Conservation (phyloP, 306 rosid genomes). For the Cucurbita maxima region DNA sequence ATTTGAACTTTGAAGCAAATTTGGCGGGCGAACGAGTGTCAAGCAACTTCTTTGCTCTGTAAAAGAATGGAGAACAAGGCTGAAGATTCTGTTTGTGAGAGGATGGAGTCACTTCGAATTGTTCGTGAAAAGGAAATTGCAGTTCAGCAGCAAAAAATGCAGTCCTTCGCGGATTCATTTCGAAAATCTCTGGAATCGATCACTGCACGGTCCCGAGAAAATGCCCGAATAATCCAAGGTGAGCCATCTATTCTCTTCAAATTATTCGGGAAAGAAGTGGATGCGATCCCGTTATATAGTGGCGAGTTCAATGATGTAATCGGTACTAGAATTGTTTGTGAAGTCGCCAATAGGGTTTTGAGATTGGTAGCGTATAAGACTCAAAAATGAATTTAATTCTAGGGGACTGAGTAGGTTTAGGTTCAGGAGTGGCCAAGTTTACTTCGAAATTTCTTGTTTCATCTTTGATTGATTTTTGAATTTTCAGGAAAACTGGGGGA, state of each 20-base stretch:
- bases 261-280: not conserved
- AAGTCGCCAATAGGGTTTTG: slow-evolving; percentile 26
- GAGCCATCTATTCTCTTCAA: not conserved
- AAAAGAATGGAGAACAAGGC: slow-evolving; percentile 15
- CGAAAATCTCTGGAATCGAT: slow-evolving; percentile 28
- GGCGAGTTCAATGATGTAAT: not conserved
- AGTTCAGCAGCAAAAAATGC: slow-evolving; percentile 22
- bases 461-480: not conserved
- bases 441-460: not conserved
- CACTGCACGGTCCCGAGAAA: slow-evolving; percentile 20
- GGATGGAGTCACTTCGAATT: slow-evolving; percentile 32
- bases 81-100: slow-evolving; percentile 14
- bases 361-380: not conserved
- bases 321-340: not conserved
- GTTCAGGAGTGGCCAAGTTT: not conserved
- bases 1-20: not conserved
- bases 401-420: not conserved
- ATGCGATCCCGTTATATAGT: not conserved
- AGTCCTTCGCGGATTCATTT: slow-evolving; percentile 18
- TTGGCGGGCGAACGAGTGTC: slow-evolving; percentile 7
- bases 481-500: slow-evolving; percentile 34
- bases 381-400: not conserved
- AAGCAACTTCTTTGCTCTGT: not conserved
- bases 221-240: slow-evolving; percentile 36
- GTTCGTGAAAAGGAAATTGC: slow-evolving; percentile 27